phyloP scores from a whole-genome alignment of 202 grass and related monocot genomes.

The Musa balbisiana region DNA sequence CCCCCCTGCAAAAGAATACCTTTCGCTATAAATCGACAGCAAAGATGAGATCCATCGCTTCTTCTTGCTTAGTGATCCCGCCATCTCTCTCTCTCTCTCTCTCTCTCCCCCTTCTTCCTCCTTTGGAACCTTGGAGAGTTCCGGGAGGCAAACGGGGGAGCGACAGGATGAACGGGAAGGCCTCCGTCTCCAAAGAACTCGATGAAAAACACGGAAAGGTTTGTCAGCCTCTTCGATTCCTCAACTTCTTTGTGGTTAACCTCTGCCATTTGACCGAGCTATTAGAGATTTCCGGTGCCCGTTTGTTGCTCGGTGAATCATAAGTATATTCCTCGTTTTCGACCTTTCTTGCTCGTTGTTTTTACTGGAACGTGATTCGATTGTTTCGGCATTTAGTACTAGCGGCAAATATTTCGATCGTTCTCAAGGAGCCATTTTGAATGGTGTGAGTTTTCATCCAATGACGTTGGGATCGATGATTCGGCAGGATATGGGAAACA shows the following conservation, averaged over 20 bases:
- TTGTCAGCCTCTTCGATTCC: background rate
- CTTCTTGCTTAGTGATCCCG: background rate
- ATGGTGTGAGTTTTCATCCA: too few relatives aligned
- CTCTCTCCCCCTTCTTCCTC: background rate
- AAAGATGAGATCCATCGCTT: background rate
- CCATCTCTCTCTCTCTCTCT: background rate
- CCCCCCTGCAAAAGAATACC: too few relatives aligned
- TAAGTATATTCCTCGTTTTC: too few relatives aligned
- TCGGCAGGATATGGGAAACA: too few relatives aligned
- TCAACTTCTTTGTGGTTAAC: background rate
- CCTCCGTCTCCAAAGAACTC: constrained; percentile 21
- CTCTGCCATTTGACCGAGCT: background rate
- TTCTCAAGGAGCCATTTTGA: too few relatives aligned
- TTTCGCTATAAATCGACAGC: too few relatives aligned
- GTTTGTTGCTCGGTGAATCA: too few relatives aligned
- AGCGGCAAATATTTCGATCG: too few relatives aligned
- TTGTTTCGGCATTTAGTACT: too few relatives aligned
- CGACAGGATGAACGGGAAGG: constrained; percentile 23
- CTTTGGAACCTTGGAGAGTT: background rate
- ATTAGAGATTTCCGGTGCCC: too few relatives aligned
- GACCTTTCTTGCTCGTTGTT: background rate
- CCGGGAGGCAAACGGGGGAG: background rate
- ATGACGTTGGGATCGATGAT: too few relatives aligned
- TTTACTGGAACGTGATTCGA: background rate
- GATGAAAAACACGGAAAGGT: constrained; percentile 15